Percentiles rank a stretch among this genome's conserved stretches.
Evolutionary conservation across 2,329 filamentous ascomycete genomes (phyloP).

Genomic region (Ophiostoma tasmaniense): DNA sequence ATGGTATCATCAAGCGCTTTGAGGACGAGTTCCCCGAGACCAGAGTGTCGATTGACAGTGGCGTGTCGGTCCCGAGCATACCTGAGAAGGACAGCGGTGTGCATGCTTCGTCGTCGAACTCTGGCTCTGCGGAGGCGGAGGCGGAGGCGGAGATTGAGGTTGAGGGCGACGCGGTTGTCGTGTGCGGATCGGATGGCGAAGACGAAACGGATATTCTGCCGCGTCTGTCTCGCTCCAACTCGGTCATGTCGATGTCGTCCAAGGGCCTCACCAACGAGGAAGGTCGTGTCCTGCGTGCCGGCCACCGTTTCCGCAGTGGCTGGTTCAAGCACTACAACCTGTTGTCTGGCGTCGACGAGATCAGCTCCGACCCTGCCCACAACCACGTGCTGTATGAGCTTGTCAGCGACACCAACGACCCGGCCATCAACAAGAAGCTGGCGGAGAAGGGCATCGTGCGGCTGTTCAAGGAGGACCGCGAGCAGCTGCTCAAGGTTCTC

Average conservation of each 20-base stretch:
- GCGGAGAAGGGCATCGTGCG: constrained; percentile 51
- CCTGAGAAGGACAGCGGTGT: constrained; percentile 13
- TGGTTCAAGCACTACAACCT: constrained; percentile 46
- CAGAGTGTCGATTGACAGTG: constrained; percentile 37
- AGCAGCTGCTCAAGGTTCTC: constrained; percentile 40
- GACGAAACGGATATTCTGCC: constrained; percentile 40
- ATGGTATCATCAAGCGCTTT: constrained; percentile 89
- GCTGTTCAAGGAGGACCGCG: constrained; percentile 51
- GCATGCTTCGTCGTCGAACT: constrained; percentile 12
- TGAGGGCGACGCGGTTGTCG: constrained; percentile 26
- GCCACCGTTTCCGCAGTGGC: constrained; percentile 47
- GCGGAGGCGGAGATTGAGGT: neutral
- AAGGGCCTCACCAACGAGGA: constrained; percentile 49
- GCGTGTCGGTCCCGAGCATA: constrained; percentile 24
- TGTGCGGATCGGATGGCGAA: constrained; percentile 38
- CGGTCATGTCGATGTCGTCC: constrained; percentile 41
- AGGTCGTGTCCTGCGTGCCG: constrained; percentile 46
- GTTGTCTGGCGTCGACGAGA: constrained; percentile 41
- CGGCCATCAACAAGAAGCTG: constrained; percentile 45
- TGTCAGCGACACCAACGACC: constrained; percentile 54
- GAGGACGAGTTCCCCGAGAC: constrained; percentile 95
- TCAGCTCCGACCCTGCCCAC: constrained; percentile 43
- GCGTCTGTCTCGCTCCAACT: constrained; percentile 43
- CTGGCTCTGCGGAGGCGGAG: constrained; percentile 14
- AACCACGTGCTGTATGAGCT: constrained; percentile 49